Evolutionary conservation across 202 grass and related monocot species (phyloP).

Genomic region (Saccharum hybrid): DNA sequence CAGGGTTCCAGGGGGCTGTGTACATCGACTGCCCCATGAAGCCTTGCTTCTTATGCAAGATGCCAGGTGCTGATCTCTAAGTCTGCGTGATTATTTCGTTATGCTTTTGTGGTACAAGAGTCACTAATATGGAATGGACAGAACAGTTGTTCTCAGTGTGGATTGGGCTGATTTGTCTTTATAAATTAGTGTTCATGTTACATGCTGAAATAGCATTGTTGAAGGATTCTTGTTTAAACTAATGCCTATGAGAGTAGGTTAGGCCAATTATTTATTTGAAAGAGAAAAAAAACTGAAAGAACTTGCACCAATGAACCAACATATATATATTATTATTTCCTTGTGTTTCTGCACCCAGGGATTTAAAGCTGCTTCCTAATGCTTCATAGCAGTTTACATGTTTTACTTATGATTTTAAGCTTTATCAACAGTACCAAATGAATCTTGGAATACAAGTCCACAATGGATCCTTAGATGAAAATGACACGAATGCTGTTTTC

Average conservation of each 20-base stretch:
- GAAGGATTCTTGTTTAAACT: slow-evolving; percentile 12
- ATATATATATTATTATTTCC: background rate
- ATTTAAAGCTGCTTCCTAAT: slow-evolving; percentile 3
- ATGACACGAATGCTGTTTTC: background rate
- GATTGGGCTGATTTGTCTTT: background rate
- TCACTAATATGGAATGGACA: background rate
- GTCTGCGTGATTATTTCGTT: background rate
- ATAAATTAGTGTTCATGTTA: background rate
- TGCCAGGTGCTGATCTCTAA: slow-evolving; percentile 56
- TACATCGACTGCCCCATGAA: slow-evolving; percentile 96
- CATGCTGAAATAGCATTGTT: background rate
- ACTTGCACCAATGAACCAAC: background rate
- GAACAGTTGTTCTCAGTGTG: background rate
- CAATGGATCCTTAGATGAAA: background rate
- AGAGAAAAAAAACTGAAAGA: background rate
- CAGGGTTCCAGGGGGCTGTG: slow-evolving; percentile 80
- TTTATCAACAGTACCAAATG: slow-evolving; percentile 22
- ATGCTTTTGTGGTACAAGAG: slow-evolving; percentile 1
- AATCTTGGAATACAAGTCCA: background rate
- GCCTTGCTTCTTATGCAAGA: slow-evolving; percentile 97
- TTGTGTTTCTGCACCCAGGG: background rate
- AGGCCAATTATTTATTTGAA: background rate
- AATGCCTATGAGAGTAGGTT: background rate
- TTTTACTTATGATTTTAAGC: background rate
- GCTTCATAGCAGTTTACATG: background rate